Base-by-base conservation (phyloP, 2,329 filamentous ascomycete species). In the Colletotrichum sp. region DNA sequence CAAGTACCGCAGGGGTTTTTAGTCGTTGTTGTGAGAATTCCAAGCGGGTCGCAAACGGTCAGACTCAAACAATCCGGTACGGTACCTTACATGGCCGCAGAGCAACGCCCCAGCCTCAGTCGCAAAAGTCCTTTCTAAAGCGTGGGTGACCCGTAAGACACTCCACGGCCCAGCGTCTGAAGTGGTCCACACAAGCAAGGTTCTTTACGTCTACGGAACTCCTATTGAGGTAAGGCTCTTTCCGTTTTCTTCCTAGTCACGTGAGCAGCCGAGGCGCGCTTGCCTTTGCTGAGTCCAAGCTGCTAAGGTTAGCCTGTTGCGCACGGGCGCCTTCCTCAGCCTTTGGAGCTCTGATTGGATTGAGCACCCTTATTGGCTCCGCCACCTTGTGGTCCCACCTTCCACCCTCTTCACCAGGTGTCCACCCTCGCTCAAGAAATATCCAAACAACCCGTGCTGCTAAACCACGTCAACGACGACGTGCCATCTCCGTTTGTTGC, bases 271-370 rank as follows among this genome's bases (percentile, higher is more conserved):
- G 26, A 67, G 28, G 26, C 38, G 26, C 28, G 43, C 38, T 24
- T 52, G 1, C 26, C 26, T 52, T 67, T 34, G 28, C 18, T 55
- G 18, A 32, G 55, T 38, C 36, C 18, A 18, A 21, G 36, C 32
- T 34, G 36, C 58, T 21, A 62, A 24, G 58, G 58, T 62, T 55
- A 34, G 48, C 58, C 66, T 6, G 56, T 38, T 14, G 43, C 43
- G 43, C 64, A 64, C 56, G 43, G 65, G 69, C 73, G 64, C 34
- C 36, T 61, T 63, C 21, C 70, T n/a, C 28, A 38, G 38, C 43
- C 73, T 38, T 38, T 48, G 21, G 38, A 73, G 73, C 73, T 73
- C 24, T 73, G 70, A 75, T 73, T 75, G 73, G 63, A 75, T 73
- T 73, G 73, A 69, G 34, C 28, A 24, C 18, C 56, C 43, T 52